A percentile compares a stretch with the other conserved stretches of the same genome.
Evolutionary conservation across 2,329 filamentous ascomycete species (phyloP).

Genomic region (Trichoderma atrobrunneum): DNA sequence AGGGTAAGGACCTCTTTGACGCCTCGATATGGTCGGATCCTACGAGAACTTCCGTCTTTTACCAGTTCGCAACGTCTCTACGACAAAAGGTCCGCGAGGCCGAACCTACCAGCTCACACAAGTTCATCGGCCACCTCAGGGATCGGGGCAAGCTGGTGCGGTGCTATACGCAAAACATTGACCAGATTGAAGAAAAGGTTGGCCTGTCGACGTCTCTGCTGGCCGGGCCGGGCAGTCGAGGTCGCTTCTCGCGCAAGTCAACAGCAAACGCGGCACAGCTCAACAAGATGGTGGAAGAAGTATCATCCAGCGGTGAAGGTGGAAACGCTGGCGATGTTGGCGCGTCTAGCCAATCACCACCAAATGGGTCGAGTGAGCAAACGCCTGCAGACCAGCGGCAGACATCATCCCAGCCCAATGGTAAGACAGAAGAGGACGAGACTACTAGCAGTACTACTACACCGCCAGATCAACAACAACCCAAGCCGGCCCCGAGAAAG

Average conservation of each 20-base stretch:
- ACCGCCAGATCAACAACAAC: conserved; percentile 19
- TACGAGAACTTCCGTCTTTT: conserved; percentile 66
- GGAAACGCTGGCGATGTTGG: neutral
- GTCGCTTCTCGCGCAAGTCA: conserved; percentile 55
- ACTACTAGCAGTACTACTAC: conserved; percentile 6
- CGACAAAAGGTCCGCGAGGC: conserved; percentile 63
- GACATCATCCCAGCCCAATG: neutral
- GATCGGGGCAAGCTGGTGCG: conserved; percentile 66
- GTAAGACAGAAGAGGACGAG: conserved; percentile 23
- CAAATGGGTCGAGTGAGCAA: conserved; percentile 17
- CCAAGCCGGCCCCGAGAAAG: conserved; percentile 25
- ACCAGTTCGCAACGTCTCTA: conserved; percentile 67
- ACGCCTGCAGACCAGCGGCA: conserved; percentile 10
- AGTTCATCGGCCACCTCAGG: conserved; percentile 64
- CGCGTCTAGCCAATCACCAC: conserved; percentile 17
- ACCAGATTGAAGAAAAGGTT: conserved; percentile 68
- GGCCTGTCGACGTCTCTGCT: conserved; percentile 62
- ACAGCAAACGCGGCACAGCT: conserved; percentile 35
- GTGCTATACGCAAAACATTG: conserved; percentile 75
- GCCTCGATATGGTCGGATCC: conserved; percentile 68
- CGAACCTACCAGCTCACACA: conserved; percentile 62
- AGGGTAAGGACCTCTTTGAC: conserved; percentile 70
- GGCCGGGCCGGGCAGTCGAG: conserved; percentile 59
- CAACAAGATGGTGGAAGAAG: conserved; percentile 39
- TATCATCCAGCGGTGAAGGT: conserved; percentile 24